Base-by-base conservation (phyloP, 768 basidiomycete genomes). In the Thelephora aurantiotincta region DNA sequence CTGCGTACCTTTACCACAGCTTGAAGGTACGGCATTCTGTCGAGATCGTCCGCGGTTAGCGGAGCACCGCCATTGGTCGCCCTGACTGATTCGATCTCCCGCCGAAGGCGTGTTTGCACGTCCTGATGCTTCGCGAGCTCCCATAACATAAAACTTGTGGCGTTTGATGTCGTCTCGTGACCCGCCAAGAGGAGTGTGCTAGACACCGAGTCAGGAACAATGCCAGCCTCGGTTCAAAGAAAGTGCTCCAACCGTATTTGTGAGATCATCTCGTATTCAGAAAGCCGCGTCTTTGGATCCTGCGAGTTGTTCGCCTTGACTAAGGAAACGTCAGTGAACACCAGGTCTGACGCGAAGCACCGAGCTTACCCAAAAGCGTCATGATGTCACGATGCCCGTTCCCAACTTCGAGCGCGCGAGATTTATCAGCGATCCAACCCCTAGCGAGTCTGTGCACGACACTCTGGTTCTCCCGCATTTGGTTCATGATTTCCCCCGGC, bases 81-180 rank as follows among this genome's bases (percentile, higher is more conserved):
- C 56, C 60, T 42, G 65, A 63, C 26, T 16, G 34, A 55, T 56
- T 43, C 53, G 36, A 80, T 69, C 61, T 87, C 85, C 0, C 65
- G 63, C 12, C 86, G 75, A 18, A 89, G 72, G 48, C 67, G 70
- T 2, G 63, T 60, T 56, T 90, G 85, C 2, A 77, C 59, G 16
- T 75, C 66, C 0, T 72, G 77, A 51, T 77, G 63, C 35, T 66
- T 70, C 3, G 78, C 72, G 3, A 90, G 68, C 53, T 80, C 77
- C 47, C 78, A 65, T 6, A 87, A 60, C 5, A 74, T 68, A 78
- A 80, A 87, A 47, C 69, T 68, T 26, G 80, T 46, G 1, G 72
- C 67, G 34, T 69, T 75, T 3, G 80, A 71, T 44, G 73, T 77
- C 3, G 80, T 82, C 57, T 80, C 81, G 57, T 82, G 60, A 5